Evolutionary conservation across 345 rosid genomes (phyloP).

Genomic region (Bretschneidera sinensis): DNA sequence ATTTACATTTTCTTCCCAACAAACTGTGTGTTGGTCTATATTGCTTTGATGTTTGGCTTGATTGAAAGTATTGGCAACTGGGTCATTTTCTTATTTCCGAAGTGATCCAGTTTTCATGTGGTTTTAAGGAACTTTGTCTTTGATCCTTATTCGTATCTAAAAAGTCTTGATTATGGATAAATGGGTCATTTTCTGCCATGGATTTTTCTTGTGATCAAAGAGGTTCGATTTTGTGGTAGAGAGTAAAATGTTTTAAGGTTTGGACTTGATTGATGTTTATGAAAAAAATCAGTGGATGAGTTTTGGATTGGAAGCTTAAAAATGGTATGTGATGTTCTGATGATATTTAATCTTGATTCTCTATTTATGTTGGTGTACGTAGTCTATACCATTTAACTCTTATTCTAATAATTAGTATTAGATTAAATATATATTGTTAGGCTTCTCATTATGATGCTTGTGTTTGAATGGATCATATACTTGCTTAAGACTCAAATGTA

Average conservation of each 20-base stretch:
- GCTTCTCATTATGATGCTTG: not conserved
- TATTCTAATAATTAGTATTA: no score
- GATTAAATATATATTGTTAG: not conserved
- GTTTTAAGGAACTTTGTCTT: slow-evolving; percentile 8
- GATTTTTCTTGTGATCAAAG: slow-evolving; percentile 6
- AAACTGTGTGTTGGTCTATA: not conserved
- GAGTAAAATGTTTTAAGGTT: slow-evolving; percentile 10
- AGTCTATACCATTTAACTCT: not conserved
- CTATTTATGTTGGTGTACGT: not conserved
- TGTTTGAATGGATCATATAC: not conserved
- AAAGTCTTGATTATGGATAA: slow-evolving; percentile 6
- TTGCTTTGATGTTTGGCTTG: slow-evolving; percentile 4
- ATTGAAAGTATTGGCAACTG: slow-evolving; percentile 8
- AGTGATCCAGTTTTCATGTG: slow-evolving; percentile 8
- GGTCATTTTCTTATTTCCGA: slow-evolving; percentile 14
- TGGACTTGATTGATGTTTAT: slow-evolving; percentile 5
- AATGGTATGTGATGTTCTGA: slow-evolving; percentile 40
- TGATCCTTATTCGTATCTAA: slow-evolving; percentile 11
- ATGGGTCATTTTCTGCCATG: slow-evolving; percentile 3
- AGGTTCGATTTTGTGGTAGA: not conserved
- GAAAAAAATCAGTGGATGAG: slow-evolving; percentile 14
- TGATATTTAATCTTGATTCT: not conserved
- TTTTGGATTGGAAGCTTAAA: slow-evolving; percentile 21
- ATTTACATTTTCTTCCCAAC: slow-evolving; percentile 8
- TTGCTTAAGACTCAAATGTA: not conserved